Conservation (phyloP, 192 early-diverging fungal genomes). For the Neocallimastix lanati region DNA sequence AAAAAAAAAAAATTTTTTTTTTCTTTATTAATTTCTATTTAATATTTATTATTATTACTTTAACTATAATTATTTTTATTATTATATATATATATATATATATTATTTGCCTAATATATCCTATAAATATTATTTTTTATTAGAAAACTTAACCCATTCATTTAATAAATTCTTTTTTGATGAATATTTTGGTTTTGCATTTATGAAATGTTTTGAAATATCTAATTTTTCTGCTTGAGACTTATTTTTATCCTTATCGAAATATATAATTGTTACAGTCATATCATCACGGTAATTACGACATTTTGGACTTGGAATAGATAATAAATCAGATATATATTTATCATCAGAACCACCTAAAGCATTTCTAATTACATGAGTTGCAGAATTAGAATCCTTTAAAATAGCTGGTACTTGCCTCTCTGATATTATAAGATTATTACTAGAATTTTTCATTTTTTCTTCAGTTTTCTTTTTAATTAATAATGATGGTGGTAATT, state of each 20-base stretch:
- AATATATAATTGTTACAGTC: slow-evolving; percentile 34
- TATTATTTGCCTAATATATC: too few species aligned
- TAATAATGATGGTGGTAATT: background rate
- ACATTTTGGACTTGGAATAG: slow-evolving; percentile 39
- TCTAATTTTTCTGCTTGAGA: background rate
- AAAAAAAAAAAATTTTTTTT: too few species aligned
- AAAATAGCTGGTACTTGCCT: background rate
- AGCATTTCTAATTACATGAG: slow-evolving; percentile 54
- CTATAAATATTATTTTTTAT: background rate
- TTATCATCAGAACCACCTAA: slow-evolving; percentile 40
- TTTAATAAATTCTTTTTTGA: background rate
- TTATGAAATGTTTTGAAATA: background rate
- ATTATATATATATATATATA: too few species aligned
- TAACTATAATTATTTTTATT: too few species aligned
- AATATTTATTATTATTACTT: too few species aligned
- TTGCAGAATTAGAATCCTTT: slow-evolving; percentile 40
- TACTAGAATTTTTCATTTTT: background rate
- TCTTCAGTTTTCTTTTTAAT: background rate
- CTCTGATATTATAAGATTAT: background rate
- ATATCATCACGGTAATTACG: too few species aligned
- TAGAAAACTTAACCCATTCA: background rate
- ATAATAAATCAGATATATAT: slow-evolving; percentile 36
- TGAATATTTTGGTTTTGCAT: background rate
- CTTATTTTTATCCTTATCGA: background rate
- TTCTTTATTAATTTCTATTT: too few species aligned